Conservation (phyloP, 495 filamentous ascomycete species). For the Aspergillus sclerotioniger region DNA sequence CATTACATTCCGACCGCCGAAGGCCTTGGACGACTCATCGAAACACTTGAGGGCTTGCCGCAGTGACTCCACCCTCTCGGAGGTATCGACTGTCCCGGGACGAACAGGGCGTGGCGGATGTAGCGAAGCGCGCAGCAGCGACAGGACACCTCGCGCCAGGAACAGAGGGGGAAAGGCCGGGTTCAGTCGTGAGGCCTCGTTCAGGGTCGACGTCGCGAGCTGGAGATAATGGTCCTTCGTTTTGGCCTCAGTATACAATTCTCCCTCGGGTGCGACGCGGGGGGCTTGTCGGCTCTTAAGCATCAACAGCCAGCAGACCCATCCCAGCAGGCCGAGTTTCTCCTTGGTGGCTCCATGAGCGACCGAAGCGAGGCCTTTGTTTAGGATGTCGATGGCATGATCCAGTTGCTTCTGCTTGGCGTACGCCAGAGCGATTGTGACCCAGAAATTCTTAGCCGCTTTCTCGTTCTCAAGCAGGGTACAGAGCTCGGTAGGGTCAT, state of each 20-base stretch:
- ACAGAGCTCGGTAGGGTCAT: slow-evolving; percentile 95
- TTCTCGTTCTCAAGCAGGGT: slow-evolving; percentile 89
- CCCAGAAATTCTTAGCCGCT: slow-evolving; percentile 86
- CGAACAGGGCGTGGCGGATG: slow-evolving; percentile 65
- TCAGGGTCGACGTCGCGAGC: slow-evolving; percentile 82
- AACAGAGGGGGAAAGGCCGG: slow-evolving; percentile 85
- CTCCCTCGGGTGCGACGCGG: slow-evolving; percentile 64
- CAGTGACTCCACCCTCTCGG: slow-evolving; percentile 75
- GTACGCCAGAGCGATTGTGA: slow-evolving; percentile 94
- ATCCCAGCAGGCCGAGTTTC: slow-evolving; percentile 77
- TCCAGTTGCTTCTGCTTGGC: slow-evolving; percentile 91
- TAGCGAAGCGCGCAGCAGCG: slow-evolving; percentile 82
- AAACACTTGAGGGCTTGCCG: slow-evolving; percentile 85
- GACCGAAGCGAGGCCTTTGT: slow-evolving; percentile 75
- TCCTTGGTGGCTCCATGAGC: slow-evolving; percentile 71
- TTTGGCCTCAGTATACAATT: slow-evolving; percentile 64
- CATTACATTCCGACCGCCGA: slow-evolving; percentile 82
- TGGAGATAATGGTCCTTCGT: slow-evolving; percentile 93
- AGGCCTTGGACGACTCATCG: slow-evolving; percentile 84
- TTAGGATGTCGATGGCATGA: slow-evolving; percentile 90
- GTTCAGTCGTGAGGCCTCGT: slow-evolving; percentile 91
- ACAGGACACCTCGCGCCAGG: slow-evolving; percentile 87
- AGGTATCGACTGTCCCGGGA: slow-evolving; percentile 60
- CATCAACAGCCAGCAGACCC: slow-evolving; percentile 89
- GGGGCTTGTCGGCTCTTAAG: slow-evolving; percentile 89